phyloP scores from a whole-genome alignment of 345 rosid species.

The Camelina sativa region DNA sequence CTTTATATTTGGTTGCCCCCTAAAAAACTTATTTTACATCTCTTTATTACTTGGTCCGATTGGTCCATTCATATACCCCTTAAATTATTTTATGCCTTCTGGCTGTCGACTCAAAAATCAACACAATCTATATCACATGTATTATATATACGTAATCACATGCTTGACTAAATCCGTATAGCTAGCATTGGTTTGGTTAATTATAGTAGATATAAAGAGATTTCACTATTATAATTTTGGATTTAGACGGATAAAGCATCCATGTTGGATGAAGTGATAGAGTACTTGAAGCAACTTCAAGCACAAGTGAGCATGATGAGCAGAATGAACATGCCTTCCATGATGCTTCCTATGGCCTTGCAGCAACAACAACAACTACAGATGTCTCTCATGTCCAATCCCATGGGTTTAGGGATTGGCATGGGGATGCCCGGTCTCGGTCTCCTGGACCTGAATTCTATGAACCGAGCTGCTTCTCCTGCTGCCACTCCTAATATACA shows the following conservation, averaged over 20 bases:
- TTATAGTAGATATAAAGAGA: background rate
- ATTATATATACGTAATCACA: background rate
- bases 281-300: constrained; percentile 87
- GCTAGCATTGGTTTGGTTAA: background rate
- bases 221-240: background rate
- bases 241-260: constrained; percentile 94
- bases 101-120: constrained; percentile 27
- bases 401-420: constrained; percentile 67
- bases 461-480: constrained; percentile 47
- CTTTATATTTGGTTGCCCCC: constrained; percentile 32
- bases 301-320: constrained; percentile 84
- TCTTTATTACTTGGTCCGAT: constrained; percentile 31
- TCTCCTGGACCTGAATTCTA: constrained; percentile 46
- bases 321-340: constrained; percentile 71
- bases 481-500: constrained; percentile 42
- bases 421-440: constrained; percentile 62
- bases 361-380: constrained; percentile 70
- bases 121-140: constrained; percentile 16
- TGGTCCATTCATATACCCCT: constrained; percentile 13
- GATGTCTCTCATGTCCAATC: constrained; percentile 73
- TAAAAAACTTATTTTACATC: constrained; percentile 18
- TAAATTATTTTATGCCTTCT: constrained; percentile 36
- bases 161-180: constrained; percentile 12
- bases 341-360: constrained; percentile 86
- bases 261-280: constrained; percentile 96